phyloP scores from a whole-genome alignment of 306 rosid species.

The Prunus davidiana region DNA sequence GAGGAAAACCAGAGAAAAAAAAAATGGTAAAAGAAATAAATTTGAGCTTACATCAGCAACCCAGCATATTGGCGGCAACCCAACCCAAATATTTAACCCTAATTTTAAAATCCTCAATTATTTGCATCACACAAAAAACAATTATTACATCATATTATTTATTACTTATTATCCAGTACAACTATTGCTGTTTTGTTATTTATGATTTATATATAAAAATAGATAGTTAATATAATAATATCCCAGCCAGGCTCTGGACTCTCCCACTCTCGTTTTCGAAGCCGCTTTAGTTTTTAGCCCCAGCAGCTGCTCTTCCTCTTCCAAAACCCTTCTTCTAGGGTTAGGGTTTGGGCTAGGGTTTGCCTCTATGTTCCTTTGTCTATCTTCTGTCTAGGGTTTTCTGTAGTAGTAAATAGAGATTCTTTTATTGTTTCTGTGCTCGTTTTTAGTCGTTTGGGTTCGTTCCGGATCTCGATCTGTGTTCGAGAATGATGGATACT shows the following conservation, averaged over 20 bases:
- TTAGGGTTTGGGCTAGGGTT: slow-evolving; percentile 50
- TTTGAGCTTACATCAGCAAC: neutral
- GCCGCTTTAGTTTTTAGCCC: neutral
- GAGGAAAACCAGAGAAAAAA: neutral
- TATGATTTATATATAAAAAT: neutral
- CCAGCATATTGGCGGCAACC: neutral
- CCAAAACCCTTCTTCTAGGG: slow-evolving; percentile 37
- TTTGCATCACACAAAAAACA: neutral
- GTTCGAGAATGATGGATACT: slow-evolving; percentile 13
- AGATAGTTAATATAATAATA: neutral
- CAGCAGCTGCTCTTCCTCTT: neutral
- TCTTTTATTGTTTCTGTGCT: neutral
- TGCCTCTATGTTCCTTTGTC: neutral
- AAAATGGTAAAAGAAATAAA: neutral
- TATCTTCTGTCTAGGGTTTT: neutral
- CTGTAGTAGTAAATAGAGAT: neutral
- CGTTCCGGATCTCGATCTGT: slow-evolving; percentile 43
- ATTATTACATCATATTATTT: neutral
- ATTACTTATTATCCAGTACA: neutral
- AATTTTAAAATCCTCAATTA: neutral
- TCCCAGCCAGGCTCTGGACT: neutral
- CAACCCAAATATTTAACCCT: neutral
- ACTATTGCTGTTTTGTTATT: neutral
- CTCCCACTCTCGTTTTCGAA: slow-evolving; percentile 13
- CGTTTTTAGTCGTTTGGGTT: slow-evolving; percentile 4